A percentile compares a stretch with the other conserved stretches of the same genome.
phyloP scores from a whole-genome alignment of 257 asterid genomes.

The Orobanche coerulescens region DNA sequence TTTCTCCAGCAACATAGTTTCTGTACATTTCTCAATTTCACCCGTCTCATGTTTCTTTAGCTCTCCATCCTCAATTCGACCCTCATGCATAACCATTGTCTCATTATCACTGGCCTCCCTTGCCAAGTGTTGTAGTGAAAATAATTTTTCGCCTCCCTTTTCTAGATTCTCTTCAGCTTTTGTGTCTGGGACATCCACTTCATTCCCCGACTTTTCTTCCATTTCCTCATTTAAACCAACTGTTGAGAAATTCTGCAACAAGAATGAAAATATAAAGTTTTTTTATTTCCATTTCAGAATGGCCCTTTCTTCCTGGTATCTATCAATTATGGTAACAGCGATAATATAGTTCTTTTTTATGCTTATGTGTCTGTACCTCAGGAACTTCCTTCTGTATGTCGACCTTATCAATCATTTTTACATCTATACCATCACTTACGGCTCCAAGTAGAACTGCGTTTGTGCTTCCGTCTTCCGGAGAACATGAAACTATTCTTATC shows the following conservation, averaged over 20 bases:
- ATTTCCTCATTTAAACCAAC: constrained; percentile 18
- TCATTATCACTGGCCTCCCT: constrained; percentile 13
- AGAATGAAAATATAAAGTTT: not conserved
- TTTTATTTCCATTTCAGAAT: not conserved
- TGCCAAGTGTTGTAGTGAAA: constrained; percentile 14
- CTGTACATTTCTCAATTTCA: constrained; percentile 15
- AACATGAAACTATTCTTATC: constrained; percentile 12
- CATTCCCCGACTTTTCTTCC: constrained; percentile 12
- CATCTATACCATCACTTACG: constrained; percentile 5
- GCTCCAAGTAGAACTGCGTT: constrained; percentile 13
- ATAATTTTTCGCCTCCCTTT: constrained; percentile 12
- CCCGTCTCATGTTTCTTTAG: constrained; percentile 4
- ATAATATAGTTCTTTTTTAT: not conserved
- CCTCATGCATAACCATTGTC: constrained; percentile 6
- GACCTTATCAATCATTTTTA: constrained; percentile 3
- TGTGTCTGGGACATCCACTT: constrained; percentile 14
- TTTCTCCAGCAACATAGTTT: not conserved
- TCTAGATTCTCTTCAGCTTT: constrained; percentile 9
- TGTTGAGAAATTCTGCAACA: constrained; percentile 21
- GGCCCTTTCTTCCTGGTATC: not conserved
- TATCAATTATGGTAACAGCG: not conserved
- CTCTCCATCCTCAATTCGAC: constrained; percentile 12
- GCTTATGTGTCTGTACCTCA: constrained; percentile 24
- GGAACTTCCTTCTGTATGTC: constrained; percentile 14
- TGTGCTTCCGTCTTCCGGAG: constrained; percentile 12